Base-by-base conservation (phyloP, 805 yeast species). In the Wickerhamiella musiphila region DNA sequence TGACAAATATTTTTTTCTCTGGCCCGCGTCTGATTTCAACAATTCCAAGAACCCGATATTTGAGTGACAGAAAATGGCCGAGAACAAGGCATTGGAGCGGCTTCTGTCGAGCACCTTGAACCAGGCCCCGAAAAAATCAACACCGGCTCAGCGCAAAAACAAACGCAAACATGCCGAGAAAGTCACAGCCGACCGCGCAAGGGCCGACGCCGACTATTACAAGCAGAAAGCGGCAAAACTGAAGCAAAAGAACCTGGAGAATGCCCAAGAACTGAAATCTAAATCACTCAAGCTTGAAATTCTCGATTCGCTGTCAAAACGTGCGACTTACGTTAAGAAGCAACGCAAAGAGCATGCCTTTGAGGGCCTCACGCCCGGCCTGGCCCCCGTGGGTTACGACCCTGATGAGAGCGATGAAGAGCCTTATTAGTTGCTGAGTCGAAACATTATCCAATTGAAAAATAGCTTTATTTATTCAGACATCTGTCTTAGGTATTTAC, bases 311-410 rank as follows among this genome's bases (percentile, higher is more conserved):
- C 33, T 37, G 13, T 32, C 30, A 32, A 27, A 35, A 6, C 26
- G 31, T 22, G 35, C 37, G 15, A 26, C 40, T 1, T 40, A 32
- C 20, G 38, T 39, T 15, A 44, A 45, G 35, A 34, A 33, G 12
- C 23, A 18, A 28, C 34, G 28, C 25, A 20, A 12, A 35, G 43
- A 24, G 34, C 31, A 5, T 35, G 29, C 13, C 3, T 42, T 40
- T 34, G 36, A 34, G 14, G 47, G 47, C 2, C 37, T 46, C 22
- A 36, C 48, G 4, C 49, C 50, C 1, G 50, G 50, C 6, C 41
- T 46, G 20, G 50, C 50, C 2, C 49, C 49, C 4, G 36, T 45
- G 8, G 50, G 46, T 19, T 43, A 46, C 36, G 45, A 46, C 15
- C 46, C 45, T 3, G 48, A 44, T 18, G 46, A 41, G 28, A 36